Base-by-base conservation (phyloP, 1,139 yeast genomes). In the Saccharomyces hybrid region DNA sequence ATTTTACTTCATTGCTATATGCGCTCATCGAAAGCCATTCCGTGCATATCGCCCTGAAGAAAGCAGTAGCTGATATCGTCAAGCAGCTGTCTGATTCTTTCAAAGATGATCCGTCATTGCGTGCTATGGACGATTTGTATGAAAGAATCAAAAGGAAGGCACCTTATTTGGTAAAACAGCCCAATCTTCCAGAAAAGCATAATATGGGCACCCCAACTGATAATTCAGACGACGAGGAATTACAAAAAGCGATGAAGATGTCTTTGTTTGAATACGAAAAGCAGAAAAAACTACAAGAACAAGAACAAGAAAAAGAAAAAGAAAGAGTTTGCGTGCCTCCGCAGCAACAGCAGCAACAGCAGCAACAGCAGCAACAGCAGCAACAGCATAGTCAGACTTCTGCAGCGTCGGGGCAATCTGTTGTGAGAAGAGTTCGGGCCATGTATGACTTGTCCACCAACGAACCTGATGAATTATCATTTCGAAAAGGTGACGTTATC, bases 391-490 rank as follows among this genome's bases (percentile, higher is more conserved):
- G 12, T 14, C 41, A 50, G 16, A 21, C 58, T 16, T 49, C 75
- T 1, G 16, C 19, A 2, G 16, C 14, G 14, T 7, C 21, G 11
- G 19, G 21, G 19, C 41, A 34, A 14, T 14, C 41, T 9, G 77
- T 80, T 0, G 80, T 85, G 2, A 79, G 81, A 3, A 80, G 84
- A 59, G 97, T 91, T 0, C 79, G 88, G 52, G 98, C 98, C 0
- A 73, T 93, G 52, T 93, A 88, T 65, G 97, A 90, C 67, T 76
- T 91, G 50, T 75, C 80, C 19, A 81, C 96, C 1, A 78, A 81
- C 51, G 91, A 84, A 62, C 81, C 81, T 2, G 90, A 84, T 59
- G 90, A 86, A 58, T 72, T 86, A 27, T 82, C 89, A 0, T 86
- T 86, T 67, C 76, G 81, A 50, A 84, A 83, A 62, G 91, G 89